Evolutionary conservation across 495 filamentous ascomycete species (phyloP).

Genomic region (Choiromyces venosus): DNA sequence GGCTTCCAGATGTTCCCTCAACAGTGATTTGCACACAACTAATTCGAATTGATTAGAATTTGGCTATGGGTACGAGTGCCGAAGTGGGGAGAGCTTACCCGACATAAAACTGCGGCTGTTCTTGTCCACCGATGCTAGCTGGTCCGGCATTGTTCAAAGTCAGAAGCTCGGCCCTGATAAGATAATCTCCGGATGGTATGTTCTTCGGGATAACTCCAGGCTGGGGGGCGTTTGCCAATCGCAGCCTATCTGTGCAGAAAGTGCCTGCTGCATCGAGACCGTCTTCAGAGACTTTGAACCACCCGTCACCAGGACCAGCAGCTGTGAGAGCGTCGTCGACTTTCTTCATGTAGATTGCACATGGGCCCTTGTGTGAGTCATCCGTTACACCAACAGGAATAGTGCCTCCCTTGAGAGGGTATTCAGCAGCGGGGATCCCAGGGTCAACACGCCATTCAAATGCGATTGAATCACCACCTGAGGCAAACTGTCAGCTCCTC

Average conservation of each 20-base stretch:
- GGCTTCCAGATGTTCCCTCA: conserved; percentile 17
- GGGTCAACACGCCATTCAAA: conserved; percentile 36
- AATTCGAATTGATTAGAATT: conserved; percentile 40
- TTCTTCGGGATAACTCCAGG: conserved; percentile 54
- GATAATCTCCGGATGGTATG: conserved; percentile 60
- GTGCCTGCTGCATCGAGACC: conserved; percentile 41
- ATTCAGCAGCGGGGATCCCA: conserved; percentile 20
- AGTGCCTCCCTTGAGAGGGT: conserved; percentile 31
- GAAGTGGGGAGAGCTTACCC: conserved; percentile 65
- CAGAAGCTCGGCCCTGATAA: conserved; percentile 62
- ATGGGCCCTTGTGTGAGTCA: conserved; percentile 60
- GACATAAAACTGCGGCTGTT: conserved; percentile 60
- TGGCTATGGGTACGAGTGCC: conserved; percentile 47
- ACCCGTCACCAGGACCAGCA: conserved; percentile 56
- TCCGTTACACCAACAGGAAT: conserved; percentile 51
- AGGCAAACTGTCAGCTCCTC: background rate
- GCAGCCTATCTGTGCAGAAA: conserved; percentile 67
- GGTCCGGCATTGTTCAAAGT: conserved; percentile 60
- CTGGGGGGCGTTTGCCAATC: conserved; percentile 57
- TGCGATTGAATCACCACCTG: conserved; percentile 27
- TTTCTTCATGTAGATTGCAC: conserved; percentile 56
- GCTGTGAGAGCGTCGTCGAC: conserved; percentile 48
- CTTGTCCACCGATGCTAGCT: conserved; percentile 29
- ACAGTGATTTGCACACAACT: conserved; percentile 40
- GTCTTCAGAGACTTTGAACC: conserved; percentile 62